These are phyloP conservation scores for Isoetes taiwanensis DNA, from an alignment of 75 land plant species.

Conservation along the genomic window DNA sequence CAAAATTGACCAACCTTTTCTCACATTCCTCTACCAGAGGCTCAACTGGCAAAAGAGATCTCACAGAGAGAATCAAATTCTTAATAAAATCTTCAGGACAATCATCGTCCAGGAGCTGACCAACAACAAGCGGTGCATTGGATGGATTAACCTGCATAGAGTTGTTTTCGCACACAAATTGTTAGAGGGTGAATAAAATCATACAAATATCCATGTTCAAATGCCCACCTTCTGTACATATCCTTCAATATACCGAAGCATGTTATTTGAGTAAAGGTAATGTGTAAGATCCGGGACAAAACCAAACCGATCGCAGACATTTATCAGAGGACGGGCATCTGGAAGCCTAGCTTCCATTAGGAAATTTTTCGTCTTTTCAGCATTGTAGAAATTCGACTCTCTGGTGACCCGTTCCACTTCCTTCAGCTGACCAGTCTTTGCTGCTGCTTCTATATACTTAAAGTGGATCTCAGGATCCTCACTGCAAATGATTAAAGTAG, in stretches of 20 bases:
- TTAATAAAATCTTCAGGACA: slow-evolving; percentile 99
- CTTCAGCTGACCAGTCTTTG: slow-evolving; percentile 94
- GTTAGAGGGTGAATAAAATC: too few species aligned
- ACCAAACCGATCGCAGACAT: slow-evolving; percentile 97
- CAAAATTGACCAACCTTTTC: slow-evolving; percentile 45
- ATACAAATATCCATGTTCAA: too few species aligned
- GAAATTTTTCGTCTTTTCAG: slow-evolving; percentile 96
- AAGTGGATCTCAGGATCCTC: slow-evolving; percentile 98
- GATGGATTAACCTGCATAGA: slow-evolving; percentile 83
- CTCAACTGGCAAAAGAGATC: slow-evolving; percentile 96
- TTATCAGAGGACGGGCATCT: slow-evolving; percentile 93
- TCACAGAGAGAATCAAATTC: slow-evolving; percentile 88
- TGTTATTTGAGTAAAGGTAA: slow-evolving; percentile 77
- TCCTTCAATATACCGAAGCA: slow-evolving; percentile 98
- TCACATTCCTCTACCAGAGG: slow-evolving; percentile 94
- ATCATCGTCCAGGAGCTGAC: slow-evolving; percentile 94
- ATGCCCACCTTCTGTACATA: slow-evolving; percentile 96
- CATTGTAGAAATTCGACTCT: slow-evolving; percentile 91
- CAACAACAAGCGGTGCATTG: slow-evolving; percentile 94
- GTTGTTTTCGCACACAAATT: too few species aligned
- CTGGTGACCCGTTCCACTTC: slow-evolving; percentile 97
- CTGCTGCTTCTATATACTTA: slow-evolving; percentile 97
- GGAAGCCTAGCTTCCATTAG: slow-evolving; percentile 97
- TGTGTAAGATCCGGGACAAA: slow-evolving; percentile 97
- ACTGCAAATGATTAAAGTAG: too few species aligned